These are phyloP conservation scores for Penicillium paxilli DNA, from an alignment of 495 filamentous ascomycete genomes.

Conservation along the genomic window DNA sequence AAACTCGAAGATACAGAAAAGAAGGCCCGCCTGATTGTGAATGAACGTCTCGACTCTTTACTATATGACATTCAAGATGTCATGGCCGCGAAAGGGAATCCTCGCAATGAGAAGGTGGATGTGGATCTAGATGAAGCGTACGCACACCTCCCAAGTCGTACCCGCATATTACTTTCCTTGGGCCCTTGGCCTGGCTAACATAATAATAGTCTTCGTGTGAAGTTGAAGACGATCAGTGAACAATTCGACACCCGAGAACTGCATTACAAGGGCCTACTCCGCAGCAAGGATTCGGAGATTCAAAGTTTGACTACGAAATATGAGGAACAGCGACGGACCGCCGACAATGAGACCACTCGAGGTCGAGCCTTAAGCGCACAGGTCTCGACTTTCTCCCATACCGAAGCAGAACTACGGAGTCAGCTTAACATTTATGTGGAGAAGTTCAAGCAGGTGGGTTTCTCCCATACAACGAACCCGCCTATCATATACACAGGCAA, in stretches of 20 bases:
- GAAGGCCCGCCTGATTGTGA: slow-evolving; percentile 76
- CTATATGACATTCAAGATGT: slow-evolving; percentile 79
- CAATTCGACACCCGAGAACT: slow-evolving; percentile 94
- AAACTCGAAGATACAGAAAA: slow-evolving; percentile 81
- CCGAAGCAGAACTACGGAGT: slow-evolving; percentile 87
- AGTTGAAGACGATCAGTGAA: slow-evolving; percentile 90
- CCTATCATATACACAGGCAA: too few relatives aligned
- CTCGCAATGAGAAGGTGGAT: slow-evolving; percentile 69
- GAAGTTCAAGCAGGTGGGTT: slow-evolving; percentile 97
- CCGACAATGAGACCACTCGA: slow-evolving; percentile 75
- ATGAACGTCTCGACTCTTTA: slow-evolving; percentile 75
- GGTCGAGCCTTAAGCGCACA: slow-evolving; percentile 84
- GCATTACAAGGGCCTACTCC: slow-evolving; percentile 84
- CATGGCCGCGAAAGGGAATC: slow-evolving; percentile 74
- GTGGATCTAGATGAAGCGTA: slow-evolving; percentile 88
- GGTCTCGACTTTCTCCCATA: slow-evolving; percentile 94
- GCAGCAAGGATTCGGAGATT: slow-evolving; percentile 95
- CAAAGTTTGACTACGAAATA: slow-evolving; percentile 83
- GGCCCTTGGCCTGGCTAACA: not conserved
- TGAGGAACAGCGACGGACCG: slow-evolving; percentile 83
- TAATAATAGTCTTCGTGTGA: slow-evolving; percentile 69
- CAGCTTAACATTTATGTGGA: slow-evolving; percentile 99
- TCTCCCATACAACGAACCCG: too few relatives aligned
- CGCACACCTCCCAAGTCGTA: slow-evolving; percentile 20
- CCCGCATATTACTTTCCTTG: not conserved